These are phyloP conservation scores for Nakazawaea ernobii DNA, from an alignment of 805 yeast species.

Conservation along the genomic window DNA sequence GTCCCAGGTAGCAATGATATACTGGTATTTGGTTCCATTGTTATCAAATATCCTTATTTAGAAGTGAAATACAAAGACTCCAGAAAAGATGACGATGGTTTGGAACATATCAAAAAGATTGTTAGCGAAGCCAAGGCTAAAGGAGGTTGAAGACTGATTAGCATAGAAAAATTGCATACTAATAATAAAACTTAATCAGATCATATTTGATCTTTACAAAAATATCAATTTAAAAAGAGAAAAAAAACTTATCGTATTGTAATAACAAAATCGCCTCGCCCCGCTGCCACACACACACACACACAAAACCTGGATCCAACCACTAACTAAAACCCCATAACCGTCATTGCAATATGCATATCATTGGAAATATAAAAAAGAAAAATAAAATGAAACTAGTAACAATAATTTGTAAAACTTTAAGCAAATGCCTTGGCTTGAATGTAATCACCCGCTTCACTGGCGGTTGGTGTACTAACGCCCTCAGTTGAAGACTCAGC, in stretches of 20 bases:
- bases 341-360: no score
- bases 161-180: not conserved
- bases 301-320: no score
- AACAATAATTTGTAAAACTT: no score
- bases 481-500: not conserved
- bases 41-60: constrained; percentile 33
- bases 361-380: no score
- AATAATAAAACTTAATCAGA: not conserved
- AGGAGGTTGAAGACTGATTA: constrained; percentile 39
- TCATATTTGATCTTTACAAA: not conserved
- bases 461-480: constrained; percentile 1
- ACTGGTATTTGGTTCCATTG: constrained; percentile 31
- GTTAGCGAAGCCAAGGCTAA: constrained; percentile 45
- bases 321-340: no score
- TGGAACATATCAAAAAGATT: constrained; percentile 35
- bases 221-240: no score
- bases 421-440: not conserved
- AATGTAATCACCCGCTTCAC: constrained; percentile 8
- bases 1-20: constrained; percentile 27
- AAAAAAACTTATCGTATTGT: not conserved
- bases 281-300: no score
- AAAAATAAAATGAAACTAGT: no score
- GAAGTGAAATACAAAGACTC: constrained; percentile 24
- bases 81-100: constrained; percentile 20
- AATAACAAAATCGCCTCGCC: not conserved